Base-by-base conservation (phyloP, 225 moss, liverwort and hornwort species). In the Sphagnum contortum region DNA sequence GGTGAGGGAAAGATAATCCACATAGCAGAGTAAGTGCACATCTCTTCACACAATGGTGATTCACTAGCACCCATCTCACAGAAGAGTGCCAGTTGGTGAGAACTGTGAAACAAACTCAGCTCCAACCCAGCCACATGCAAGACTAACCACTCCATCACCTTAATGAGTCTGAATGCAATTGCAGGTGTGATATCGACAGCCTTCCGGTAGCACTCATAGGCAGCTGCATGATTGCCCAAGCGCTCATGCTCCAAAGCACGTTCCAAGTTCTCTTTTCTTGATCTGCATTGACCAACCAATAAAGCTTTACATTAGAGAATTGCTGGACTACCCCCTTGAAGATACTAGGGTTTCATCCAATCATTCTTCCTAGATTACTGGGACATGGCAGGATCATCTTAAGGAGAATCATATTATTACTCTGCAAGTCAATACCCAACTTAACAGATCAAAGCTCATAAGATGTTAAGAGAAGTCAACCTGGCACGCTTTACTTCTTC, bases 131-230 rank as follows among this genome's bases (percentile, higher is more conserved):
- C 29, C 29, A 29, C 29, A 29, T 29, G 29, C 29, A 29, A 29
- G 29, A 29, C 29, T 29, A 29, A 29, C 29, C 29, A 29, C 29
- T 29, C 5, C 13, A 59, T 9, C 73, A 91, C 95, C 90, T 90
- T 83, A 53, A 93, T 98, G 64, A 98, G 85, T 64, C 73, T 75
- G 63, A 79, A 79, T 4, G 96, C 96, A 62, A 93, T 66, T 60
- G 80, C 82, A 71, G 96, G 90, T 29, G 96, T 93, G 68, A 98
- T 91, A 62, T 98, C 96, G 63, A 98, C 87, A 67, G 96, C 96
- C 75, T 74, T 90, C 72, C 90, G 90, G 54, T 98, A 98, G 75
- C 90, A 91, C 63, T 90, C 87, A 54, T 59, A 57, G 47, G 96
- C 96, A 63, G 85, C 90, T 9, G 80, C 59, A 57, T 78, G 79